Evolutionary conservation across 768 basidiomycete genomes (phyloP).

Genomic region (Suillus fuscotomentosus): DNA sequence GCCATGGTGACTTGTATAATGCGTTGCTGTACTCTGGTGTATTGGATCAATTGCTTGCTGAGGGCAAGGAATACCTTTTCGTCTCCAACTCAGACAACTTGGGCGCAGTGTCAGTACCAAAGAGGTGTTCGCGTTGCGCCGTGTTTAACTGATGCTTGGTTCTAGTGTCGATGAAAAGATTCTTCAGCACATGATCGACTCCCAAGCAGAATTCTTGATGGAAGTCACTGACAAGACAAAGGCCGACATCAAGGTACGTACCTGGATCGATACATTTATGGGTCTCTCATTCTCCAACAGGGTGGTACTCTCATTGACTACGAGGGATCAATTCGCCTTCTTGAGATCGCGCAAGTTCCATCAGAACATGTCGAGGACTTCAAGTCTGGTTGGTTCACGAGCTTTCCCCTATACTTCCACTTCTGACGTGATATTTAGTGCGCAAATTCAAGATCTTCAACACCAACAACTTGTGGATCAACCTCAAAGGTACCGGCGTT

Average conservation of each 20-base stretch:
- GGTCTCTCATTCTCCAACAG: constrained; percentile 14
- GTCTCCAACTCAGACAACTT: constrained; percentile 79
- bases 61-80: constrained; percentile 78
- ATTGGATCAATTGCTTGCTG: constrained; percentile 66
- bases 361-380: constrained; percentile 73
- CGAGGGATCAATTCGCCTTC: constrained; percentile 63
- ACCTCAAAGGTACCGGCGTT: constrained; percentile 38
- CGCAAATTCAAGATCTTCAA: constrained; percentile 84
- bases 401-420: not conserved
- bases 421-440: constrained; percentile 23
- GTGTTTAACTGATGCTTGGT: constrained; percentile 4
- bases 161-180: constrained; percentile 67
- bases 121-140: not conserved
- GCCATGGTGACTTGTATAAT: constrained; percentile 76
- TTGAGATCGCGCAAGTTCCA: constrained; percentile 76
- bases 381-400: constrained; percentile 43
- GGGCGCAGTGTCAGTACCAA: constrained; percentile 53
- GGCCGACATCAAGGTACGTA: constrained; percentile 61
- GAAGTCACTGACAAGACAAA: constrained; percentile 84
- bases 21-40: constrained; percentile 69
- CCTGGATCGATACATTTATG: not conserved
- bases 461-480: constrained; percentile 65
- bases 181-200: constrained; percentile 63
- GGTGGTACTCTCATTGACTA: constrained; percentile 71
- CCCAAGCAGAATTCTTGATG: constrained; percentile 67